A percentile compares a stretch with the other conserved stretches of the same genome.
Evolutionary conservation across 2,329 filamentous ascomycete genomes (phyloP).

Genomic region (Pseudopithomyces chartarum): DNA sequence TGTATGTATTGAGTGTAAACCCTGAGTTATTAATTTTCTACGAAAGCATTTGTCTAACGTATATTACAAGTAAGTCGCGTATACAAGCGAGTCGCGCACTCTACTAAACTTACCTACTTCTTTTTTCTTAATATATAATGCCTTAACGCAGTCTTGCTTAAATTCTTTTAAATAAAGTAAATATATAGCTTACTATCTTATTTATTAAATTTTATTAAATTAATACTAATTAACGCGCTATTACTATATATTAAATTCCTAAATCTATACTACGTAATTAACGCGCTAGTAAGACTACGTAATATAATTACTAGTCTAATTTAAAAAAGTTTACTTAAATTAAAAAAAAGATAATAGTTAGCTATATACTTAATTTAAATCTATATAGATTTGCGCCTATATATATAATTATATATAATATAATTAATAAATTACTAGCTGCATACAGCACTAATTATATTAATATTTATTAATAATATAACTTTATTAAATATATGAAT

Average conservation of each 20-base stretch:
- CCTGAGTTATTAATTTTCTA: too few relatives aligned
- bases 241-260: neutral
- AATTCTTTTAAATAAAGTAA: neutral
- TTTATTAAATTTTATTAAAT: too few relatives aligned
- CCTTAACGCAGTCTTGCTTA: neutral
- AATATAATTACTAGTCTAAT: too few relatives aligned
- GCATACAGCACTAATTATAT: neutral
- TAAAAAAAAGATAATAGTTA: slow-evolving; percentile 10
- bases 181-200: slow-evolving; percentile 1
- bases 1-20: too few relatives aligned
- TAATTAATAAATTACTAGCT: slow-evolving; percentile 13
- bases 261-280: neutral
- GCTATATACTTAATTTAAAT: slow-evolving; percentile 15
- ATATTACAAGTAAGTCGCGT: too few relatives aligned
- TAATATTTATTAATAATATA: slow-evolving; percentile 7
- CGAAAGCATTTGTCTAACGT: too few relatives aligned
- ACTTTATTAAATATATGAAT: slow-evolving; percentile 11
- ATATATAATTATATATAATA: slow-evolving; percentile 11
- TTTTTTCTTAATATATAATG: neutral
- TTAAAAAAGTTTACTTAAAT: too few relatives aligned
- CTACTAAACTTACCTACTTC: neutral
- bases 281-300: neutral
- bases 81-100: neutral
- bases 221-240: neutral
- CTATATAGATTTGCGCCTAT: slow-evolving; percentile 11